Conservation (phyloP, 257 asterid species). For the Solanum paucissectum region DNA sequence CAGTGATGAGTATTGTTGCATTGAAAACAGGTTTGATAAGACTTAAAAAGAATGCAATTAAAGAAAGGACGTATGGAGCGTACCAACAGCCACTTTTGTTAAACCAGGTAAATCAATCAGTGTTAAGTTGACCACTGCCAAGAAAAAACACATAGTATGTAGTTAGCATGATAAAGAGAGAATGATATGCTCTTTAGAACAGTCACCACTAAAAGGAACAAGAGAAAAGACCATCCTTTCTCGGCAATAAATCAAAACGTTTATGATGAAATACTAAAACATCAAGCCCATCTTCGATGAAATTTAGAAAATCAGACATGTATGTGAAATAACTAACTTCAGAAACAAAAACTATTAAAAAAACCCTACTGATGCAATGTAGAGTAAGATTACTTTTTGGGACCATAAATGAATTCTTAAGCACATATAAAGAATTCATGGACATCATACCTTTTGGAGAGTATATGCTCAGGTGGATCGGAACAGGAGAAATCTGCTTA, state of each 20-base stretch:
- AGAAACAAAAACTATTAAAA: not conserved
- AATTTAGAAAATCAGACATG: not conserved
- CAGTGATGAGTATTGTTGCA: slow-evolving; percentile 2
- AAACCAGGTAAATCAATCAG: slow-evolving; percentile 92
- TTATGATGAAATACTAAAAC: not conserved
- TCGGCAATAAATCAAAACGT: not conserved
- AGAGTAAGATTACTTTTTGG: not conserved
- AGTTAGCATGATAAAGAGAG: not conserved
- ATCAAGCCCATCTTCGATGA: not conserved
- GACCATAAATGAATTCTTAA: not conserved
- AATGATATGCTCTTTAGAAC: not conserved
- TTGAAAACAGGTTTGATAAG: not conserved
- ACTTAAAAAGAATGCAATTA: not conserved
- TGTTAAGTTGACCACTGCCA: slow-evolving; percentile 91
- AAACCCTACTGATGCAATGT: not conserved
- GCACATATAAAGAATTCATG: not conserved
- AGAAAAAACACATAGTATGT: not conserved
- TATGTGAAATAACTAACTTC: not conserved
- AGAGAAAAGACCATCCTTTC: not conserved
- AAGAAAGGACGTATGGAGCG: slow-evolving; percentile 7
- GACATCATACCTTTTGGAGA: slow-evolving; percentile 66
- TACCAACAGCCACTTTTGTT: slow-evolving; percentile 96
- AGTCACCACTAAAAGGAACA: not conserved
- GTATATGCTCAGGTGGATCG: slow-evolving; percentile 89
- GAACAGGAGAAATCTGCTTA: slow-evolving; percentile 82